These are phyloP conservation scores for Plectosphaerella cucumerina DNA, from an alignment of 2,329 filamentous ascomycete genomes.

Conservation along the genomic window DNA sequence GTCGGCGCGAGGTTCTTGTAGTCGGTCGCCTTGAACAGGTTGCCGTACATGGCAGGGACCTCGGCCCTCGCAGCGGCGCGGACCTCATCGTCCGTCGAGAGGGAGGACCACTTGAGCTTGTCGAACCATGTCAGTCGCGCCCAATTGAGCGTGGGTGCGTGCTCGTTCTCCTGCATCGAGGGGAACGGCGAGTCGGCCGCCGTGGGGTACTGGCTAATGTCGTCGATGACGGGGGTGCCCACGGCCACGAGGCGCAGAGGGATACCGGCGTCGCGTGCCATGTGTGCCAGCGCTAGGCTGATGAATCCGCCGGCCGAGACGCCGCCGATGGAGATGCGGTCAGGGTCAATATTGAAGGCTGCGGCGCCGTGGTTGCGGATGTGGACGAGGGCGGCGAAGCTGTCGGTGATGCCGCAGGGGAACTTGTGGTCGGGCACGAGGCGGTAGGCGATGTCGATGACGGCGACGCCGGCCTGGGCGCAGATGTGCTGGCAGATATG, in stretches of 20 bases:
- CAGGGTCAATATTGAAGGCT: conserved; percentile 30
- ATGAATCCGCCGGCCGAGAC: conserved; percentile 40
- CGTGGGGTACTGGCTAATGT: conserved; percentile 29
- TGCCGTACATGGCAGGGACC: conserved; percentile 13
- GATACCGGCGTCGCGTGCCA: conserved; percentile 32
- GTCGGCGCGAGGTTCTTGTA: conserved; percentile 29
- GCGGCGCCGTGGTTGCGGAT: conserved; percentile 26
- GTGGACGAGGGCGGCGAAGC: conserved; percentile 39
- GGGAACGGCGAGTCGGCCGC: conserved; percentile 31
- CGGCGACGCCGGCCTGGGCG: conserved; percentile 34
- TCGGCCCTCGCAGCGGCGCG: conserved; percentile 1
- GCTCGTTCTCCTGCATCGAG: conserved; percentile 36
- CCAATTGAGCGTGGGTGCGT: conserved; percentile 39
- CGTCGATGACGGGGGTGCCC: conserved; percentile 35
- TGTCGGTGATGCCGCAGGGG: conserved; percentile 44
- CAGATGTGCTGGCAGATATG: conserved; percentile 45
- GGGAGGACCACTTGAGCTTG: conserved; percentile 24
- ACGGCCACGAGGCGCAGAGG: conserved; percentile 31
- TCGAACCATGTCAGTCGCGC: conserved; percentile 36
- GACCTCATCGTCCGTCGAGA: conserved; percentile 8
- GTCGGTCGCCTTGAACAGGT: conserved; percentile 29
- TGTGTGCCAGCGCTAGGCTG: conserved; percentile 30
- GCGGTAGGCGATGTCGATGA: conserved; percentile 49
- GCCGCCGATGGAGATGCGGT: conserved; percentile 37
- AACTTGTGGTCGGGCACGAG: conserved; percentile 45